Percentiles rank a stretch among this genome's conserved stretches.
Conservation (phyloP, 1,284 basidiomycete species). For the Stygiomarasmius scandens region DNA sequence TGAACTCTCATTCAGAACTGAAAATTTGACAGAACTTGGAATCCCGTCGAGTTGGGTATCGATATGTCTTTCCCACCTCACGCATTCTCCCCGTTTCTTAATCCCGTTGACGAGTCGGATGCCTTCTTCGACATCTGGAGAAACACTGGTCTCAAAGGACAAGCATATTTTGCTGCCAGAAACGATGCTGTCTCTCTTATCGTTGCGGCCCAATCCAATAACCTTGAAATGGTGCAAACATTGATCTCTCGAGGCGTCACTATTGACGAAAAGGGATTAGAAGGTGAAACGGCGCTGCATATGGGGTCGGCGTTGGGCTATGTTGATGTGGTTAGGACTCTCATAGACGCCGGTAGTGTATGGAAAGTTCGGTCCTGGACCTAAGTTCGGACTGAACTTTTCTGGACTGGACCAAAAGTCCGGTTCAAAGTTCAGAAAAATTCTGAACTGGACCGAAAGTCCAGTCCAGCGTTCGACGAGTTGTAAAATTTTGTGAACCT, state of each 20-base stretch:
- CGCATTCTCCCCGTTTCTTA: conserved; percentile 1
- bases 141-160: neutral
- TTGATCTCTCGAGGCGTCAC: neutral
- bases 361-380: too few species aligned
- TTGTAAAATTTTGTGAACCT: too few species aligned
- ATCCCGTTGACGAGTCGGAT: neutral
- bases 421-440: too few species aligned
- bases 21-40: too few species aligned
- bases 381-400: too few species aligned
- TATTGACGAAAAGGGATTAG: neutral
- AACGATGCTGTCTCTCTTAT: neutral
- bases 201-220: conserved; percentile 1
- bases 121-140: conserved; percentile 1
- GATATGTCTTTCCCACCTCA: conserved; percentile 1
- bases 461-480: too few species aligned
- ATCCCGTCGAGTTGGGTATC: too few species aligned
- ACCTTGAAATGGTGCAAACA: neutral
- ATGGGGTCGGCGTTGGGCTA: neutral
- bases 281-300: conserved; percentile 2
- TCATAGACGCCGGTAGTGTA: neutral
- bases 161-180: conserved; percentile 1
- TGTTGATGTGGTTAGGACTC: neutral
- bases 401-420: too few species aligned
- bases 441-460: too few species aligned
- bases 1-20: too few species aligned